phyloP scores from a whole-genome alignment of 2,329 filamentous ascomycete genomes.

The Cladorrhinum sp. region DNA sequence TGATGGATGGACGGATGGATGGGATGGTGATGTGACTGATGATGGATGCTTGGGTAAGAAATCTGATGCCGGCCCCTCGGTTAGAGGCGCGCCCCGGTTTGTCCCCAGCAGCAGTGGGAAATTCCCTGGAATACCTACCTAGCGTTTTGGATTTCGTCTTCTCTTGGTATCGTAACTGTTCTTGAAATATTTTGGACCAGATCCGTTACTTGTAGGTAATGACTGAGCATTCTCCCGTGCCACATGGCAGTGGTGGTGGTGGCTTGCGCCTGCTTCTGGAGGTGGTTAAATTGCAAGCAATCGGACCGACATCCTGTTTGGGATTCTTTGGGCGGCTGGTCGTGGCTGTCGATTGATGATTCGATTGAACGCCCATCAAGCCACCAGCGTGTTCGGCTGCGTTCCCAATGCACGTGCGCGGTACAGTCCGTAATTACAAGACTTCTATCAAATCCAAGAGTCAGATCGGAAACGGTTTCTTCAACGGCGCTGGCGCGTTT shows the following conservation, averaged over 20 bases:
- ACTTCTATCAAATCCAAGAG: not conserved
- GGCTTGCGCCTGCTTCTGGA: slow-evolving; percentile 6
- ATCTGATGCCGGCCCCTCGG: not conserved
- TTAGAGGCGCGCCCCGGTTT: not conserved
- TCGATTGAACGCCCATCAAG: slow-evolving; percentile 1
- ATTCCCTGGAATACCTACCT: not conserved
- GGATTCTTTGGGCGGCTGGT: slow-evolving; percentile 12
- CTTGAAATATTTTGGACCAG: not conserved
- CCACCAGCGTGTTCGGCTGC: slow-evolving; percentile 18
- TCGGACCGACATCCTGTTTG: slow-evolving; percentile 27
- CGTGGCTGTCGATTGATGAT: slow-evolving; percentile 3
- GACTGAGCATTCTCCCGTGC: not conserved
- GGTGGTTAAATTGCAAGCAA: slow-evolving; percentile 25
- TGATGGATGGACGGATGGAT: not conserved
- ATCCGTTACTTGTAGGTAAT: too few relatives aligned
- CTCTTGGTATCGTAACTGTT: not conserved
- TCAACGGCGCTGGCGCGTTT: not conserved
- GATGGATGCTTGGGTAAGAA: not conserved
- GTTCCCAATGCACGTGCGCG: slow-evolving; percentile 20
- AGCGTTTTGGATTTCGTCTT: not conserved
- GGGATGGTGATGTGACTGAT: not conserved
- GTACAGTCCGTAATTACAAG: slow-evolving; percentile 10
- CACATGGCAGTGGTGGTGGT: slow-evolving; percentile 1
- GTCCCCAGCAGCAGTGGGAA: not conserved
- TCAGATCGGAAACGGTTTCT: slow-evolving; percentile 5